phyloP scores from a whole-genome alignment of 1,284 basidiomycete species.

The Cystobasidium slooffiae region DNA sequence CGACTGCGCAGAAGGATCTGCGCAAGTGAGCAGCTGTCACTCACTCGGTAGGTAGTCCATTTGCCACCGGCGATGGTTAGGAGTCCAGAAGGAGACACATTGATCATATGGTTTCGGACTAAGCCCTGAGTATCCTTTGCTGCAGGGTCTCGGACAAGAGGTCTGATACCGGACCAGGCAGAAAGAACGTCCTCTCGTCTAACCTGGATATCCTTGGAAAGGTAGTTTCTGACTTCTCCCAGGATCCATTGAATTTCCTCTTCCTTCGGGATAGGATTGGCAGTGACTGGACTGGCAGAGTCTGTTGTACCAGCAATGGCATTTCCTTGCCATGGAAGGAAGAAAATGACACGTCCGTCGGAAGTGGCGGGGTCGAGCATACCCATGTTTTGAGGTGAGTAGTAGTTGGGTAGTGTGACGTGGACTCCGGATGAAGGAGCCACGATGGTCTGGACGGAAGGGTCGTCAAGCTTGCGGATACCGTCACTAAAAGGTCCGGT shows the following conservation, averaged over 20 bases:
- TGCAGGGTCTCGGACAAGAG: slow-evolving; percentile 82
- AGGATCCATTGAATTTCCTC: slow-evolving; percentile 97
- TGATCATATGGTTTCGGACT: slow-evolving; percentile 93
- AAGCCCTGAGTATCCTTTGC: slow-evolving; percentile 82
- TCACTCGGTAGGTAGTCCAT: slow-evolving; percentile 84
- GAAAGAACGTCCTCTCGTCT: slow-evolving; percentile 94
- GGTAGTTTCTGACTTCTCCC: slow-evolving; percentile 86
- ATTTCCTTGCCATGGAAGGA: slow-evolving; percentile 97
- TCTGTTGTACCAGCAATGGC: slow-evolving; percentile 98
- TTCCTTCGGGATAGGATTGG: slow-evolving; percentile 82
- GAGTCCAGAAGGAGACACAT: slow-evolving; percentile 78
- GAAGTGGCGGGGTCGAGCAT: slow-evolving; percentile 93
- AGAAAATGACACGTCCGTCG: slow-evolving; percentile 97
- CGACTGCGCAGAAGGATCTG: no score
- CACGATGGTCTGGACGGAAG: slow-evolving; percentile 80
- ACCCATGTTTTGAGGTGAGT: slow-evolving; percentile 92
- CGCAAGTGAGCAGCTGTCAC: not conserved
- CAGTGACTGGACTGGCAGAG: slow-evolving; percentile 73
- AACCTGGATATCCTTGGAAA: slow-evolving; percentile 90
- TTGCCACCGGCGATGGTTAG: slow-evolving; percentile 96
- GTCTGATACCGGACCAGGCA: slow-evolving; percentile 91
- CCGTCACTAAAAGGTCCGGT: slow-evolving; percentile 93
- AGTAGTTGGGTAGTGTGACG: slow-evolving; percentile 96
- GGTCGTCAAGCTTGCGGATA: slow-evolving; percentile 83
- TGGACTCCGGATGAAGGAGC: slow-evolving; percentile 91